Evolutionary conservation across 805 yeast species (phyloP), one percentile per base, ranked within the genome.

Genomic region (Candida palmyrensis): DNA sequence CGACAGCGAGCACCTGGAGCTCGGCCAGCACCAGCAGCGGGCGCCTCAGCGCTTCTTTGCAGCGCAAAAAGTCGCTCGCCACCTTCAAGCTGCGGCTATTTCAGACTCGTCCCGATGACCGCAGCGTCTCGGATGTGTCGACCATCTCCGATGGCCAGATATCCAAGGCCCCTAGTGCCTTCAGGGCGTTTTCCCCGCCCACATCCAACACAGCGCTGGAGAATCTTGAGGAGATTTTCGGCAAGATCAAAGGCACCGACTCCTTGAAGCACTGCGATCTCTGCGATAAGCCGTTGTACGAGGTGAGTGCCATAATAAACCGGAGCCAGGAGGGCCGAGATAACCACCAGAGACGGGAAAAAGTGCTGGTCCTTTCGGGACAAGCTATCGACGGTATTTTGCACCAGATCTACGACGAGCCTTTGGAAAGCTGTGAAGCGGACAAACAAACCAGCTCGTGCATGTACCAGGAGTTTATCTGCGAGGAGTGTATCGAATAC

Each of bases 281-380:
- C 9, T 82, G 90, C 52, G 85, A 79, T 24, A 72, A 69, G 34
- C 84, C 87, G 11, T 51, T 82, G 18, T 82, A 80, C 50, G 87
- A 81, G 37, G 51, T 66, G 43, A 78, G 52, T 59, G 82, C 62
- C 9, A 44, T 59, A 13, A 49, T 62, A 33, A 50, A 52, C 34
- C 49, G 41, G 38, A 42, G 48, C 31, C 42, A 43, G 7, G 36
- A 9, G 23, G 11, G 27, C 26, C 9, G 7, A 6, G 6, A 6
- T 10, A 16, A 7, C 21, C 22, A 15, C 19, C 7, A 15, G 9
- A 9, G 4, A 4, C 21, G 17, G 18, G 12, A 13, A 6, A 23
- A 21, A 21, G 9, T 30, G 3, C 8, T 15, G 10, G 29, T 23
- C 22, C 16, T 30, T n/a, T n/a, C 29, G 15, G 31, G 29, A 13